Evolutionary conservation across 139 green algal species (phyloP).

Genomic region (Trebouxia sp.): DNA sequence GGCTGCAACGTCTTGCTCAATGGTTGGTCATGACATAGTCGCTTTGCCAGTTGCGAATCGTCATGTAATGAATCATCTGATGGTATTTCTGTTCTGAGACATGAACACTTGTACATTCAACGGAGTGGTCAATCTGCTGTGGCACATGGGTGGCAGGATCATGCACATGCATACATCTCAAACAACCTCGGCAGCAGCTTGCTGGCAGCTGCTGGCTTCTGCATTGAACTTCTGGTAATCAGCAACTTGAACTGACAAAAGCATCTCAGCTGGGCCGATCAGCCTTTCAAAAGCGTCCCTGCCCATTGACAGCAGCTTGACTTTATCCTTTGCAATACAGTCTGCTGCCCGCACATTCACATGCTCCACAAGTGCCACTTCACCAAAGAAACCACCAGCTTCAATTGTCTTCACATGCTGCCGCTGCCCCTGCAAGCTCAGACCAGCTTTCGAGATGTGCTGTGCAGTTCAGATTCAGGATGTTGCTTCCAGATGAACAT

Average conservation of each 20-base stretch:
- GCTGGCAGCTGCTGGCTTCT: conserved; percentile 21
- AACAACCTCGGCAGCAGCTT: conserved; percentile 11
- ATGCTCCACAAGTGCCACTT: conserved; percentile 61
- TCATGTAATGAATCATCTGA: too few species aligned
- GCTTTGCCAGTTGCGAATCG: too few species aligned
- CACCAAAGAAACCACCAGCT: conserved; percentile 57
- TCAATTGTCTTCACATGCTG: conserved; percentile 46
- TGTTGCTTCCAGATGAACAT: too few species aligned
- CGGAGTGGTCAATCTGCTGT: too few species aligned
- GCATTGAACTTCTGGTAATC: conserved; percentile 49
- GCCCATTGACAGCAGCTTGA: conserved; percentile 50
- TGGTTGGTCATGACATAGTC: too few species aligned
- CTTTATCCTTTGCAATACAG: conserved; percentile 49
- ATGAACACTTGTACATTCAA: too few species aligned
- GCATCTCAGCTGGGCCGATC: conserved; percentile 58
- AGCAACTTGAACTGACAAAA: conserved; percentile 45
- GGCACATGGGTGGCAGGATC: too few species aligned
- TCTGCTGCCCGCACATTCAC: conserved; percentile 47
- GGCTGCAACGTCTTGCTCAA: too few species aligned
- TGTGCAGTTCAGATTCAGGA: neutral
- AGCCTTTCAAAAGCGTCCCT: conserved; percentile 65
- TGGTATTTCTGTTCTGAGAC: too few species aligned
- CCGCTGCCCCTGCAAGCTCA: conserved; percentile 42
- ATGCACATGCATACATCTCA: too few species aligned
- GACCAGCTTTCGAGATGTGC: too few species aligned